Base-by-base conservation (phyloP, 306 rosid species). In the Canavalia ensiformis region DNA sequence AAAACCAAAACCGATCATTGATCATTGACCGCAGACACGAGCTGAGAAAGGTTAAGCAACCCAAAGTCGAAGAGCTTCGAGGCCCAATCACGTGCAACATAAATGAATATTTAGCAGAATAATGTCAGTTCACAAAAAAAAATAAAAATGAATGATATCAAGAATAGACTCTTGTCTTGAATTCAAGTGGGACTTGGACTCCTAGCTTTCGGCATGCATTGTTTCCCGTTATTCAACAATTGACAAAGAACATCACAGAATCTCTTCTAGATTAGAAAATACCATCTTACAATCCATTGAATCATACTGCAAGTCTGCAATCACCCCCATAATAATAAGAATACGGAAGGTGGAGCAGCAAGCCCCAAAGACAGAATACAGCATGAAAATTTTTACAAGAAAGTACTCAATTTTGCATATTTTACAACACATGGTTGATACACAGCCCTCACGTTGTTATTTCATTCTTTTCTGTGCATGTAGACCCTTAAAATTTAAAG, bases 381-480 rank as follows among this genome's bases (percentile, higher is more conserved):
- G 9, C n/a, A 59, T n/a, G n/a, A 30, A 60, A 45, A 18, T 2
- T 42, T 34, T n/a, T 46, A 18, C 28, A 28, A 52, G 25, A 13
- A 51, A 44, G 56, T 28, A 4, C 31, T 7, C 2, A 2, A 49
- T 8, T 12, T 25, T 5, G 75, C 69, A 68, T 37, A 18, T 46
- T 42, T 72, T n/a, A 83, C 76, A 52, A 63, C 62, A 76, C 47
- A 65, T 72, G 11, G 69, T 35, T 2, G 68, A 63, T 76, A 39
- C 52, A 13, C 60, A 18, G 72, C 49, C 34, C 4, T 9, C 49
- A 35, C 52, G 56, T 8, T n/a, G 42, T 47, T 82, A 82, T 62
- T 75, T 64, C 67, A 60, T 63, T 47, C 18, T 57, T 18, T 72
- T 55, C 63, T 83, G 76, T 87, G 70, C 81, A 86, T 41, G 41